phyloP scores from a whole-genome alignment of 495 filamentous ascomycete species.

The Sordaria brevicollis region DNA sequence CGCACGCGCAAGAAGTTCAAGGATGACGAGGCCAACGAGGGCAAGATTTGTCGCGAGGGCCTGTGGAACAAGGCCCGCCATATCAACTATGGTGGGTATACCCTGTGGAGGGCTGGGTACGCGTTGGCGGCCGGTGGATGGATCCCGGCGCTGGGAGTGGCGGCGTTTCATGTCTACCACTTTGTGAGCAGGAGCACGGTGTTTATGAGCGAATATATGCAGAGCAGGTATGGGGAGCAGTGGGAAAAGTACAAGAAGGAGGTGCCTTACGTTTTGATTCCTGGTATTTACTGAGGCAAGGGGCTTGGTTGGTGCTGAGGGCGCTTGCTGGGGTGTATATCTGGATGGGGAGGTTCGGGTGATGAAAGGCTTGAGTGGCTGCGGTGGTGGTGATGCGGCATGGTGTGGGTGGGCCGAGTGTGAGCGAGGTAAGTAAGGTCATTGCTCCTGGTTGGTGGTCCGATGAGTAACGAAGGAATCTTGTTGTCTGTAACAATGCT shows the following conservation, averaged over 20 bases:
- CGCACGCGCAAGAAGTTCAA: conserved; percentile 46
- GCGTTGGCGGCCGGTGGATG: conserved; percentile 38
- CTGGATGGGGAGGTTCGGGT: not conserved
- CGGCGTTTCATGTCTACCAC: conserved; percentile 30
- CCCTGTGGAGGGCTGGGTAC: conserved; percentile 45
- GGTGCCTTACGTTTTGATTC: conserved; percentile 35
- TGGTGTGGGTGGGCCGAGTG: not conserved
- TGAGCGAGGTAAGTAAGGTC: not conserved
- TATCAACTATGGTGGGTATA: conserved; percentile 49
- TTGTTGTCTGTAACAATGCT: not conserved
- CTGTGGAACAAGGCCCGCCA: conserved; percentile 45
- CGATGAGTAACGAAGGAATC: no score
- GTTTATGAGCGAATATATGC: conserved; percentile 42
- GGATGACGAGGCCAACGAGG: conserved; percentile 37
- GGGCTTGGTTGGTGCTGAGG: not conserved
- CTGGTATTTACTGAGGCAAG: conserved; percentile 25
- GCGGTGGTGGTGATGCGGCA: not conserved
- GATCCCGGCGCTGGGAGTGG: conserved; percentile 28
- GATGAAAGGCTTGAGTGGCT: not conserved
- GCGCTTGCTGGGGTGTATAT: not conserved
- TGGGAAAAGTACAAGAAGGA: conserved; percentile 35
- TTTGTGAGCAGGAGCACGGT: conserved; percentile 36
- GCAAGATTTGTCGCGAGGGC: conserved; percentile 42
- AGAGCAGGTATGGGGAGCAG: conserved; percentile 29
- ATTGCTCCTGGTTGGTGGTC: not conserved